Base-by-base conservation (phyloP, 805 yeast species). In the Candida incommunis region DNA sequence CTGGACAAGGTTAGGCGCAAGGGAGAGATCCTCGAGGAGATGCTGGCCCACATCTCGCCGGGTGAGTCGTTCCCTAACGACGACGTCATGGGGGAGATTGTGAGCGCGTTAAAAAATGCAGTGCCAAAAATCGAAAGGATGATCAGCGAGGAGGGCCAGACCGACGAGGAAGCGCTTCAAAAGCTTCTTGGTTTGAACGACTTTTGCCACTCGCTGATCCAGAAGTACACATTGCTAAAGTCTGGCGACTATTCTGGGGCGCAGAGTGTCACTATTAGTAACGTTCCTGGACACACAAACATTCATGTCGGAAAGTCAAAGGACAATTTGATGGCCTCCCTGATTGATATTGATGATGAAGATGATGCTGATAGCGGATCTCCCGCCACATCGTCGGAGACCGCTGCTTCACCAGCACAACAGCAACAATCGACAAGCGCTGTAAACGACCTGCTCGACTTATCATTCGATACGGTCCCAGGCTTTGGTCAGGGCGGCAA, bases 41-140 rank as follows among this genome's bases (percentile, higher is more conserved):
- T 92, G 96, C 68, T 90, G 48, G 51, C 64, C 56, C 51, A 68
- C 55, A 51, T 61, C 21, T 42, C 46, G 11, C 52, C 52, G 9
- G 58, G 56, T 35, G 74, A 69, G 42, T 56, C 66, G 9, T 46
- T 55, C n/a, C 54, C 64, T 9, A 53, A 60, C 13, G 78, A 73
- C 59, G 97, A 90, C 53, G 88, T 95, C 2, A 61, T 84, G 18
- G 68, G 71, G 42, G 97, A 92, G 55, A 70, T 92, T 46, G 83
- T 78, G 55, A 71, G 78, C 41, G 71, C 95, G 2, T 69, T 92
- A 53, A 88, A 83, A 60, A 78, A 78, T 41, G 78, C 96, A 24
- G 87, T 80, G 57, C 95, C 96, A 35, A 86, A 82, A 54, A 75
- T 92, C 52, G 82, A 82, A 59, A 81, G 80, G 54, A 82, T 92